A percentile compares a stretch with the other conserved stretches of the same genome.
Evolutionary conservation across 352 stramenopile species (phyloP).

Genomic region (Globisporangium uncinulatum): DNA sequence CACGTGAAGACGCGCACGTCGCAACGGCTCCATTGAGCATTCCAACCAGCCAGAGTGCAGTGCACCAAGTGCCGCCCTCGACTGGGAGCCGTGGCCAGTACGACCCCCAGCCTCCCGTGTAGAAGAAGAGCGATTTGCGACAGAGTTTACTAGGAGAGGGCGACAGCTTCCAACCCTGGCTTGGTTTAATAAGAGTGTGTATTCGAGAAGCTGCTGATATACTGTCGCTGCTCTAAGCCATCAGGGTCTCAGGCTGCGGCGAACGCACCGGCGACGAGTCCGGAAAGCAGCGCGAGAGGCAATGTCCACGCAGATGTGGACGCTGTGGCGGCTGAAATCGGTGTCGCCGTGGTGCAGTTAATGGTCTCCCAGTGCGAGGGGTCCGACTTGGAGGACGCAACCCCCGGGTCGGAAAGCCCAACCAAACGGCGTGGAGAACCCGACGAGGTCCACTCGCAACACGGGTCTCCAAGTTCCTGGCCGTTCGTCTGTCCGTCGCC

Average conservation of each 20-base stretch:
- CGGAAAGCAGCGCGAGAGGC: neutral
- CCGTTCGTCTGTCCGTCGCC: conserved; percentile 47
- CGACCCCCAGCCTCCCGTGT: neutral
- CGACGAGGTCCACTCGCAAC: conserved; percentile 15
- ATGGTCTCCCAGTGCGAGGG: conserved; percentile 5
- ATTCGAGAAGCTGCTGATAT: neutral
- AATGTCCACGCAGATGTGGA: too few relatives aligned
- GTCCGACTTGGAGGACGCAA: neutral
- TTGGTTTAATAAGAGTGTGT: neutral
- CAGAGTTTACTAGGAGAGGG: neutral
- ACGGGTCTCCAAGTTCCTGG: conserved; percentile 52
- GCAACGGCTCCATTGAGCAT: neutral
- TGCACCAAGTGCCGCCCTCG: neutral
- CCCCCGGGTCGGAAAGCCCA: neutral
- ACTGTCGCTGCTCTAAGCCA: neutral
- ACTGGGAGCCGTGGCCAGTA: neutral
- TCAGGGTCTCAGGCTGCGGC: neutral
- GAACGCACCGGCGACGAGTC: neutral
- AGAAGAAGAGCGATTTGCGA: neutral
- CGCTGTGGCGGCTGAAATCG: neutral
- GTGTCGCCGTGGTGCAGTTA: neutral
- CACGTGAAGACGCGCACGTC: neutral
- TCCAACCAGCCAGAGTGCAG: neutral
- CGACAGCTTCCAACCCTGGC: too few relatives aligned
- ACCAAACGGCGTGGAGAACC: too few relatives aligned